Conservation (phyloP, 805 yeast genomes). For the Wickerhamiella nectarea region DNA sequence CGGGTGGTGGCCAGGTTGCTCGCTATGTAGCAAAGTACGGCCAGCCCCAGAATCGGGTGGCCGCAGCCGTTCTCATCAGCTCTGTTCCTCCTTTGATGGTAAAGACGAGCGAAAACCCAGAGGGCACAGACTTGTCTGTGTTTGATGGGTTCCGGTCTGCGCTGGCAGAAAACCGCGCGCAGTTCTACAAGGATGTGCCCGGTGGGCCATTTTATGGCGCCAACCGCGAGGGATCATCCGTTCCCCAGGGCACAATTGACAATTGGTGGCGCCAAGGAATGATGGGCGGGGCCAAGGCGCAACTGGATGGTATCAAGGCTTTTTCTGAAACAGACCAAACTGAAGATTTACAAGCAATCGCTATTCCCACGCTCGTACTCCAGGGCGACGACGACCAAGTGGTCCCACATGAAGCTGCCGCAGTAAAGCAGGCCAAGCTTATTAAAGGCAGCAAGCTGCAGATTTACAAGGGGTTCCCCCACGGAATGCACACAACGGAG, state of each 20-base stretch:
- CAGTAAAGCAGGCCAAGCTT: background rate
- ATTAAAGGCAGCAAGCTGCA: conserved; percentile 2
- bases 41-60: conserved; percentile 3
- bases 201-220: conserved; percentile 22
- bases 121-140: background rate
- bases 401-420: conserved; percentile 8
- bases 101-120: conserved; percentile 1
- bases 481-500: conserved; percentile 16
- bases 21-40: conserved; percentile 4
- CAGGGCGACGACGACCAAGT: conserved; percentile 14
- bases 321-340: conserved; percentile 9
- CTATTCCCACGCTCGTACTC: conserved; percentile 7
- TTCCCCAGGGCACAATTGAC: conserved; percentile 1
- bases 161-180: conserved; percentile 1
- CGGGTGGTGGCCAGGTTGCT: conserved; percentile 9
- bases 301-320: conserved; percentile 5
- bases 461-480: conserved; percentile 9
- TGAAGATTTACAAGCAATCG: conserved; percentile 7
- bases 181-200: conserved; percentile 4
- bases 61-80: conserved; percentile 7
- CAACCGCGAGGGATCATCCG: conserved; percentile 15
- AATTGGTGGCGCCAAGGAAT: conserved; percentile 12
- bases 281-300: conserved; percentile 5
- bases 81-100: conserved; percentile 6
- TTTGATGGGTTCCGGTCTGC: conserved; percentile 1